Evolutionary conservation across 345 rosid species (phyloP).

Genomic region (Schrenkiella parvula): DNA sequence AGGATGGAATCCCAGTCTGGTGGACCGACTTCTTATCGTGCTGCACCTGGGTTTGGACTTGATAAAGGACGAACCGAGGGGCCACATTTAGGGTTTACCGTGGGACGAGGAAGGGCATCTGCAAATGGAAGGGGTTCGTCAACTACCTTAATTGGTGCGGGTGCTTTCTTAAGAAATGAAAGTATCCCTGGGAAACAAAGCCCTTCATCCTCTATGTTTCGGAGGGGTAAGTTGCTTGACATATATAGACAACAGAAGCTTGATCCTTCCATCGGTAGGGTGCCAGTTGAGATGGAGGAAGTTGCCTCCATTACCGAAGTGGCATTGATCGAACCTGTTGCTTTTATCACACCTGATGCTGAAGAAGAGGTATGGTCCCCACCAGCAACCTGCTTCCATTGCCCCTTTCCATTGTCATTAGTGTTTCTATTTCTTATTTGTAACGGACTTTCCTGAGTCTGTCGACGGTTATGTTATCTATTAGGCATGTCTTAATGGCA

Average conservation of each 20-base stretch:
- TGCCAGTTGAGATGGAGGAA: slow-evolving; percentile 58
- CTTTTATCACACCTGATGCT: slow-evolving; percentile 67
- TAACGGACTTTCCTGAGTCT: slow-evolving; percentile 1
- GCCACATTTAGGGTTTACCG: slow-evolving; percentile 55
- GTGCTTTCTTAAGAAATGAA: neutral
- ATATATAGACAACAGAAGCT: slow-evolving; percentile 27
- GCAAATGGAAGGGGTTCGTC: slow-evolving; percentile 24
- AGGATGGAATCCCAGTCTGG: slow-evolving; percentile 66
- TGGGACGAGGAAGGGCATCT: slow-evolving; percentile 70
- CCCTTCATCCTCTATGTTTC: slow-evolving; percentile 19
- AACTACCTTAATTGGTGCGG: slow-evolving; percentile 26
- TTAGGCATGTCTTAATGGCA: slow-evolving; percentile 55
- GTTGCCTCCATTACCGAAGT: slow-evolving; percentile 41
- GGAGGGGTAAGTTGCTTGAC: slow-evolving; percentile 66
- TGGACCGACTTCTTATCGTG: slow-evolving; percentile 52
- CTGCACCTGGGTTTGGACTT: slow-evolving; percentile 85
- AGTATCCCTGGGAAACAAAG: slow-evolving; percentile 29
- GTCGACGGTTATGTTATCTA: neutral
- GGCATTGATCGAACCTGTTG: slow-evolving; percentile 49
- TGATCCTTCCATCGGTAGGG: slow-evolving; percentile 23
- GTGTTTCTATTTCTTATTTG: slow-evolving; percentile 18
- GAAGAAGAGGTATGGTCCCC: slow-evolving; percentile 61
- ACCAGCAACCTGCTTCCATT: neutral
- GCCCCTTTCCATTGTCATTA: neutral
- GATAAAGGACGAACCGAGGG: slow-evolving; percentile 66